phyloP scores from a whole-genome alignment of 257 asterid species.

The Ocimum tenuiflorum region DNA sequence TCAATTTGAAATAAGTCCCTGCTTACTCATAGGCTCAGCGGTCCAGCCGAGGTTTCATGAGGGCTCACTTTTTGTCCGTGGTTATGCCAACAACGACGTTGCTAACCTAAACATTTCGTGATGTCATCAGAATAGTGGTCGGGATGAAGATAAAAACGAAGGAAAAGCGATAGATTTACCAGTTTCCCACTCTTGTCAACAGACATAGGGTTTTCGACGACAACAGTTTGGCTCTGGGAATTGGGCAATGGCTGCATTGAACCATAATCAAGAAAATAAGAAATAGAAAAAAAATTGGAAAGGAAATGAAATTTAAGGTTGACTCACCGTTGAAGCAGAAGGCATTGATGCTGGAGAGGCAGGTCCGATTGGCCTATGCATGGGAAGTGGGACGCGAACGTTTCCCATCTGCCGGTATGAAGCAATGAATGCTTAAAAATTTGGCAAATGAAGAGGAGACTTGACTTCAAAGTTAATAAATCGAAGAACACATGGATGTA shows the following conservation, averaged over 20 bases:
- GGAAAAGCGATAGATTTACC: slow-evolving; percentile 28
- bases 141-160: not conserved
- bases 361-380: slow-evolving; percentile 45
- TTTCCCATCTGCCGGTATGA: slow-evolving; percentile 42
- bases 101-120: slow-evolving; percentile 38
- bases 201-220: slow-evolving; percentile 54
- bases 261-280: not conserved
- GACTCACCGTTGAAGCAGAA: slow-evolving; percentile 45
- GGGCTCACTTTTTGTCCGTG: slow-evolving; percentile 44
- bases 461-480: slow-evolving; percentile 7
- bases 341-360: slow-evolving; percentile 37
- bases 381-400: slow-evolving; percentile 52
- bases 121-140: slow-evolving; percentile 7
- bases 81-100: slow-evolving; percentile 52
- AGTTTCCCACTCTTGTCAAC: slow-evolving; percentile 58
- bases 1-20: slow-evolving; percentile 15
- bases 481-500: not conserved
- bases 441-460: no score
- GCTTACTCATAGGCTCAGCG: slow-evolving; percentile 21
- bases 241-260: slow-evolving; percentile 33
- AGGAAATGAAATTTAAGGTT: no score
- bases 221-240: slow-evolving; percentile 52
- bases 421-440: slow-evolving; percentile 16
- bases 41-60: slow-evolving; percentile 13
- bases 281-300: no score